A percentile compares a stretch with the other conserved stretches of the same genome.
phyloP scores from a whole-genome alignment of 441 rosid genomes.

The Monsonia emarginata region DNA sequence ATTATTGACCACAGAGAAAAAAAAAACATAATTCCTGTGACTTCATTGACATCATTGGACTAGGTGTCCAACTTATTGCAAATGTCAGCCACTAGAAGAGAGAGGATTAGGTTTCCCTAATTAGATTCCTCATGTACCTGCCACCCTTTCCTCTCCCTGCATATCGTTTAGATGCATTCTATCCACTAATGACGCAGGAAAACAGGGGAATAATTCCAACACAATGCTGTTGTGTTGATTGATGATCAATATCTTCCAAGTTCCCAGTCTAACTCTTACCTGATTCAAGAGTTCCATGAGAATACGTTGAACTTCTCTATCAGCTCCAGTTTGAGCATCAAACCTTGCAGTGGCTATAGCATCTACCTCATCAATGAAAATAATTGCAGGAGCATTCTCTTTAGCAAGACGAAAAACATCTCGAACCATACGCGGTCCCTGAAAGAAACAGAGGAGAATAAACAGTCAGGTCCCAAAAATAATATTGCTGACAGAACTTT shows the following conservation, averaged over 20 bases:
- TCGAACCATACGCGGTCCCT: constrained; percentile 99
- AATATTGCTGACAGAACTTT: background rate
- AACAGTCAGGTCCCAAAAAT: background rate
- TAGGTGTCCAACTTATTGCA: background rate
- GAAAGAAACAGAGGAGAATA: constrained; percentile 2
- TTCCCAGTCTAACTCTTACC: constrained; percentile 31
- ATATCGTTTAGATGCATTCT: background rate
- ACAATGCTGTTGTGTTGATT: background rate
- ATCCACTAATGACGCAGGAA: background rate
- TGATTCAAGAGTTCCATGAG: constrained; percentile 95
- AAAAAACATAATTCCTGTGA: no score
- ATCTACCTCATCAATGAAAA: constrained; percentile 95
- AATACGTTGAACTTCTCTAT: constrained; percentile 94
- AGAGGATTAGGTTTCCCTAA: background rate
- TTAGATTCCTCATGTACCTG: background rate
- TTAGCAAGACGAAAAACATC: constrained; percentile 97
- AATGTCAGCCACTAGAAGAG: background rate
- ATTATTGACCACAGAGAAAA: background rate
- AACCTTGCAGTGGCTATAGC: constrained; percentile 98
- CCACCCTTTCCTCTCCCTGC: background rate
- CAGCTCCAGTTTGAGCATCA: constrained; percentile 99
- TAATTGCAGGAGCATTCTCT: constrained; percentile 97
- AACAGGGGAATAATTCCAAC: background rate
- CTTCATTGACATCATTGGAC: no score
- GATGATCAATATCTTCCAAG: background rate